Evolutionary conservation across 208 protist species (phyloP).

Genomic region (Leishmania mexicana): DNA sequence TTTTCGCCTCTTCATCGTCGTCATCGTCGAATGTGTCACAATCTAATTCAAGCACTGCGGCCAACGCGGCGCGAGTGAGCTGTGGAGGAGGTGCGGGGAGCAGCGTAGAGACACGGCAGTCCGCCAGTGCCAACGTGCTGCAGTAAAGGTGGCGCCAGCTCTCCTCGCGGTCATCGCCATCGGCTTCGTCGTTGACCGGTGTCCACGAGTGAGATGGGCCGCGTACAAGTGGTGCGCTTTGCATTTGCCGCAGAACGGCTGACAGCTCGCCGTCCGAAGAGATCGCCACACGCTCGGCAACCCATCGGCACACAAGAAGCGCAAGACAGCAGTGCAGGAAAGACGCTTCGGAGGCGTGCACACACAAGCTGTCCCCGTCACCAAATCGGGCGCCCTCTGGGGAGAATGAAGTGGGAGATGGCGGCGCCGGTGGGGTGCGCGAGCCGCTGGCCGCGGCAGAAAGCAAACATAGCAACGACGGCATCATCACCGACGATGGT

Average conservation of each 20-base stretch:
- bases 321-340: conserved; percentile 3
- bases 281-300: conserved; percentile 8
- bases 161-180: not conserved
- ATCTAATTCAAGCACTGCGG: not conserved
- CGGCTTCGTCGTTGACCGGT: too few species aligned
- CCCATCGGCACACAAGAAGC: conserved; percentile 10
- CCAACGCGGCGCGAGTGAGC: not conserved
- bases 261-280: not conserved
- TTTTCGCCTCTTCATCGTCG: not conserved
- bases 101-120: conserved; percentile 5
- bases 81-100: not conserved
- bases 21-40: not conserved
- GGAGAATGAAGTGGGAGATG: not conserved
- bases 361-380: not conserved
- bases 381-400: not conserved
- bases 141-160: not conserved
- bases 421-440: not conserved
- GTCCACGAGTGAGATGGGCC: not conserved
- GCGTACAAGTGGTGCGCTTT: not conserved
- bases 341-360: not conserved
- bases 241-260: conserved; percentile 3
- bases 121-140: not conserved
- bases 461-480: conserved; percentile 1
- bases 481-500: not conserved
- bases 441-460: not conserved